phyloP scores from a whole-genome alignment of 2,329 filamentous ascomycete species.

The Didymella arachidicola region DNA sequence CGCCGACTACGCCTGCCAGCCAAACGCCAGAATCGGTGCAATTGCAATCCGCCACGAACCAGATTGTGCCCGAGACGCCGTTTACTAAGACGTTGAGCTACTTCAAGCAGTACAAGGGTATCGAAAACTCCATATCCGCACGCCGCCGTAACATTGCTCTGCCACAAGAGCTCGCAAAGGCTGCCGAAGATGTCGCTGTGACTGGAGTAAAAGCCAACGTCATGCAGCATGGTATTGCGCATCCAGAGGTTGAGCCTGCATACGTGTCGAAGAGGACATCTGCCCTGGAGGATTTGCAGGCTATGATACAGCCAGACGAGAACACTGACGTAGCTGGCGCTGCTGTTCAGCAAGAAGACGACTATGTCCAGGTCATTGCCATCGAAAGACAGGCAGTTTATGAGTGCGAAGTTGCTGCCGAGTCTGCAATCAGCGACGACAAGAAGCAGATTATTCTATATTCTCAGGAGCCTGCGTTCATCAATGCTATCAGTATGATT shows the following conservation, averaged over 20 bases:
- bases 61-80: slow-evolving; percentile 21
- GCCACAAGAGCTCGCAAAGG: slow-evolving; percentile 30
- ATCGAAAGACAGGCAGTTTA: neutral
- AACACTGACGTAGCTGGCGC: slow-evolving; percentile 5
- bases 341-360: neutral
- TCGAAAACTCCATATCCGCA: slow-evolving; percentile 26
- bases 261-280: neutral
- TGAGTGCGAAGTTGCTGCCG: neutral
- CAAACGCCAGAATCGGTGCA: slow-evolving; percentile 11
- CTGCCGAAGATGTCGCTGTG: slow-evolving; percentile 19
- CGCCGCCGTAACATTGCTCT: slow-evolving; percentile 31
- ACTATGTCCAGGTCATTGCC: neutral
- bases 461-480: slow-evolving; percentile 31
- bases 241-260: neutral
- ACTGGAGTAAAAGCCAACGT: neutral
- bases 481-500: slow-evolving; percentile 37
- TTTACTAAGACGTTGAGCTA: slow-evolving; percentile 30
- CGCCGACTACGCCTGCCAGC: neutral
- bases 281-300: slow-evolving; percentile 12
- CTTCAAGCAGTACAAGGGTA: slow-evolving; percentile 28
- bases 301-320: slow-evolving; percentile 26
- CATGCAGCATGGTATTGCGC: neutral
- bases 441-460: slow-evolving; percentile 18
- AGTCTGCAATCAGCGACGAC: neutral
- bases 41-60: slow-evolving; percentile 16